Base-by-base conservation (phyloP, 192 early-diverging fungal species). In the Gryganskiella cystojenkinii region DNA sequence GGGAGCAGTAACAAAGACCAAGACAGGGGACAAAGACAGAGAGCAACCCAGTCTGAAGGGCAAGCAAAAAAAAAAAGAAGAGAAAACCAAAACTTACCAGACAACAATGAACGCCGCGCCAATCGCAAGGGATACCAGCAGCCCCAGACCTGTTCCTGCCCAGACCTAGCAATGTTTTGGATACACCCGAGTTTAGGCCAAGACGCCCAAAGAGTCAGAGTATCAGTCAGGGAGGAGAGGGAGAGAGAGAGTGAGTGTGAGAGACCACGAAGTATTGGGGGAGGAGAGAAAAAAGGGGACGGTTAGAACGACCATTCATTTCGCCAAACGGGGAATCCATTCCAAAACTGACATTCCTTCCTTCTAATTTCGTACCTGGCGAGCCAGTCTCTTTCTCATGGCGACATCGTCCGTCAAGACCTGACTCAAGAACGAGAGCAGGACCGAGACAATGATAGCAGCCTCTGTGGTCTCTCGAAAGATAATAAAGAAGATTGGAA, bases 391-490 rank as follows among this genome's bases (percentile, higher is more conserved):
- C 28, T 65, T 65, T 8, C 63, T 49, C 51, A 65, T 55, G 37
- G 20, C 51, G 27, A 17, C 45, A 19, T 65, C 63, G 52, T 65
- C 63, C 13, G 27, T 43, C 40, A 65, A 27, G 3, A 65, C 63
- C 63, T 65, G 63, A 9, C 63, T 42, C 22, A 65, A n/a, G 42
- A 95, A 95, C 3, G 92, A 82, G 11, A 95, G 82, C 15, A 95
- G 80, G 13, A 97, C 93, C 5, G 90, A 90, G 47, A 97, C 79
- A 63, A 97, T 90, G 71, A 96, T 88, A 15, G 89, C 89, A 3
- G 91, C 93, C 82, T 97, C 95, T n/a, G 91, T 82, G 24, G 93
- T 90, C 84, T 96, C 93, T 37, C 92, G 79, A 56, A 94, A 86
- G 14, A 93, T 24, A 11, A 94, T 89, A 58, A 93, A 91, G 63